Base-by-base conservation (phyloP, 164 flowering plant species). In the Umbilicus rupestris region DNA sequence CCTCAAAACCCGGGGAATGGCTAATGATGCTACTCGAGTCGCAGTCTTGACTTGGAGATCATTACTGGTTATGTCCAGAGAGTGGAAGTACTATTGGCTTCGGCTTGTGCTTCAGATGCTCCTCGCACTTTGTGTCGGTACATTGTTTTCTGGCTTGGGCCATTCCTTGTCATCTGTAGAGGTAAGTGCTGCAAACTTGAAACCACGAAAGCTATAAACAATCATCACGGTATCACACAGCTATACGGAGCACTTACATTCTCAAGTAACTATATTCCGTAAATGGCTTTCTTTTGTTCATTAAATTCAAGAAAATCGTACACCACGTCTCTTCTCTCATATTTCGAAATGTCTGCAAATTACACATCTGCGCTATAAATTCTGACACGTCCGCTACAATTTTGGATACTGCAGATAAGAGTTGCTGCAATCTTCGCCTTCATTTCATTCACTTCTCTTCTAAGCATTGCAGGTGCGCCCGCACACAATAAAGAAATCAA, bases 21-120 rank as follows among this genome's bases (percentile, higher is more conserved):
- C 93, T 33, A 72, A 87, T 67, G 63, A 17, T 77, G 84, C 76
- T 29, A 87, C 94, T 24, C 77, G 84, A 41, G 64, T 87, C 75
- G 93, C 89, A 41, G 92, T 92, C 41, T 78, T 95, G 72, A 95
- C 97, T n/a, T 90, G 97, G 97, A 84, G 99, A 77, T 95, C 99
- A 17, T 70, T 95, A 52, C 75, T 92, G 70, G 79, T 92, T 16
- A 90, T 95, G 97, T 92, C 99, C 45, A 88, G 99, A 73, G 99
- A 95, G 75, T 95, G 97, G 97, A 87, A 87, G 71, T 90, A 88
- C 78, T 92, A 83, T 71, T 95, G 99, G 99, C 92, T 95, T 64
- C 92, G 94, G 59, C 74, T 95, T 64, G 74, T 89, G 74, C 86
- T 95, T 46, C 83, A 68, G 68, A 79, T 90, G 86, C 73, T 92